Evolutionary conservation across 2,329 filamentous ascomycete species (phyloP).

Genomic region (Beauveria sp.): DNA sequence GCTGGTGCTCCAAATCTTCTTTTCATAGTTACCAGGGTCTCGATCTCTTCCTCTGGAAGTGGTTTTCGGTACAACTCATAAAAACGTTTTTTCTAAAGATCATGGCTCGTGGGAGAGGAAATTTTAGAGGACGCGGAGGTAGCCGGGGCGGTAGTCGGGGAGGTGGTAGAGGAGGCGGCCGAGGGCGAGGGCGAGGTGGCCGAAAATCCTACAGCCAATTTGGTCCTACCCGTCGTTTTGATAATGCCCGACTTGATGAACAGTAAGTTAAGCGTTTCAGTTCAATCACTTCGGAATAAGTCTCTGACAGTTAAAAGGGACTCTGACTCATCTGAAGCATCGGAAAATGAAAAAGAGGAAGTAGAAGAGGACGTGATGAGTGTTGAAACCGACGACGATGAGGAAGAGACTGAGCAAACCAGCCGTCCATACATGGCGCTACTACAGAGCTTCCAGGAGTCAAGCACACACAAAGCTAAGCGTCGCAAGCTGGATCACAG

Average conservation of each 20-base stretch:
- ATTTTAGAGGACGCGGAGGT: slow-evolving; percentile 25
- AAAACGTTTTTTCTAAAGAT: slow-evolving; percentile 20
- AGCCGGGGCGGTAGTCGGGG: slow-evolving; percentile 21
- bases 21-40: not conserved
- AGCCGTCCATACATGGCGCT: slow-evolving; percentile 49
- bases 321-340: slow-evolving; percentile 17
- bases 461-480: slow-evolving; percentile 41
- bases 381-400: slow-evolving; percentile 34
- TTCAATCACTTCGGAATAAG: not conserved
- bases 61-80: slow-evolving; percentile 10
- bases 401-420: slow-evolving; percentile 37
- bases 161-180: slow-evolving; percentile 18
- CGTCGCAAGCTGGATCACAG: slow-evolving; percentile 45
- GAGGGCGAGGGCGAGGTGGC: slow-evolving; percentile 26
- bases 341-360: slow-evolving; percentile 21
- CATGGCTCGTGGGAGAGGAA: slow-evolving; percentile 27
- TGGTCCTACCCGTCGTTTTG: slow-evolving; percentile 30
- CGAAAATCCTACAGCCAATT: slow-evolving; percentile 19
- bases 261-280: slow-evolving; percentile 21
- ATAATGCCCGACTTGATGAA: slow-evolving; percentile 27
- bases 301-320: not conserved
- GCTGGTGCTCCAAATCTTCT: slow-evolving; percentile 21
- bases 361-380: slow-evolving; percentile 31
- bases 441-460: slow-evolving; percentile 48
- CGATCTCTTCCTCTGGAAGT: slow-evolving; percentile 24